phyloP scores from a whole-genome alignment of 768 basidiomycete species.

The Coprinopsis sp. region DNA sequence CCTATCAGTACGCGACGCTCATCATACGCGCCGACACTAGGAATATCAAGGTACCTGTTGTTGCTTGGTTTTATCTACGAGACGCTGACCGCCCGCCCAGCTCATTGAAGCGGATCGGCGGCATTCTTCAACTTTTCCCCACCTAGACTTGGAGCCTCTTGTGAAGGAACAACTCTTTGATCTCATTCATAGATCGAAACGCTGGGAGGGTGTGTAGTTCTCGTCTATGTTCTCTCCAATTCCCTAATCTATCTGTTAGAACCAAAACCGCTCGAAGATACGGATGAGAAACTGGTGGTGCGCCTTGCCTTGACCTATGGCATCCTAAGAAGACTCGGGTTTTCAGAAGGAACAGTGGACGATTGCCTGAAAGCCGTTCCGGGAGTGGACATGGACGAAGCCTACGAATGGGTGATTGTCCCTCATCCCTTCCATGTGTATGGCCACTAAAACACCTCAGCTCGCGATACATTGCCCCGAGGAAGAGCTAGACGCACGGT shows the following conservation, averaged over 20 bases:
- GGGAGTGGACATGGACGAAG: slow-evolving; percentile 79
- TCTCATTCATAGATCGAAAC: slow-evolving; percentile 29
- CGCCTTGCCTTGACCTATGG: slow-evolving; percentile 80
- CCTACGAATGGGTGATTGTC: slow-evolving; percentile 75
- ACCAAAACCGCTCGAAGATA: slow-evolving; percentile 41
- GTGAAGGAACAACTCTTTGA: slow-evolving; percentile 58
- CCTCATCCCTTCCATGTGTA: not conserved
- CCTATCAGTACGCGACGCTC: not conserved
- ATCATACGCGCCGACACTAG: slow-evolving; percentile 13
- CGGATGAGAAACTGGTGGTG: slow-evolving; percentile 66
- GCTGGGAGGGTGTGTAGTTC: slow-evolving; percentile 10
- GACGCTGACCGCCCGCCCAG: slow-evolving; percentile 32
- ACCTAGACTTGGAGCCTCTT: slow-evolving; percentile 55
- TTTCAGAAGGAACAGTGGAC: slow-evolving; percentile 60
- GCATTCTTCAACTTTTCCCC: slow-evolving; percentile 56
- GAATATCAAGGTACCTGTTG: slow-evolving; percentile 30
- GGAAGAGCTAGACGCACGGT: slow-evolving; percentile 42
- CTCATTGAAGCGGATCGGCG: slow-evolving; percentile 79
- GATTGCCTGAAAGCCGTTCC: slow-evolving; percentile 64
- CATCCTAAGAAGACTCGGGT: slow-evolving; percentile 72
- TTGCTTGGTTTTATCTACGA: not conserved
- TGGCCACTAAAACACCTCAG: slow-evolving; percentile 31
- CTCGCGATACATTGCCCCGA: slow-evolving; percentile 60
- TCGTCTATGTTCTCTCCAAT: too few relatives aligned
- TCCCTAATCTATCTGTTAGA: not conserved